Percentiles rank a stretch among this genome's conserved stretches.
These are phyloP conservation scores for Schizophyllum amplum DNA, from an alignment of 1,284 basidiomycete species.

Conservation along the genomic window DNA sequence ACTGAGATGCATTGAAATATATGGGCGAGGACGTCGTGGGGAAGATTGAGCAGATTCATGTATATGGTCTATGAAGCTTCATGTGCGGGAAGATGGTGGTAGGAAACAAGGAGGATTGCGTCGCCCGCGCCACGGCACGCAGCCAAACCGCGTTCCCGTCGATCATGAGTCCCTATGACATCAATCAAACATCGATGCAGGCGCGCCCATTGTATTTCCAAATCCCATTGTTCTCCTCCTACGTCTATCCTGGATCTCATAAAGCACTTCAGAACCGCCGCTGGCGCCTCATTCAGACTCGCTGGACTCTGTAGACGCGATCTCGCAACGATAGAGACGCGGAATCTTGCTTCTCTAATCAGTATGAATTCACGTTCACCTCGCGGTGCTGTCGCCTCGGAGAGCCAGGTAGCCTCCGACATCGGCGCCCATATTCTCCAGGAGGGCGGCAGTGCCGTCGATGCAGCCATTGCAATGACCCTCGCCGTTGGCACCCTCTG, in stretches of 20 bases:
- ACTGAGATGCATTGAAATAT: conserved; percentile 40
- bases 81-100: background rate
- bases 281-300: no score
- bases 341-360: no score
- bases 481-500: conserved; percentile 38
- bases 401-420: conserved; percentile 20
- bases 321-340: no score
- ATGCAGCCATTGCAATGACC: conserved; percentile 48
- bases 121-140: background rate
- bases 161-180: background rate
- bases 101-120: background rate
- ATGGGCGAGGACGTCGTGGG: conserved; percentile 51
- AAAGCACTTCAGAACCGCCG: background rate
- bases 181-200: no score
- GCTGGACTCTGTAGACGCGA: no score
- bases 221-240: background rate
- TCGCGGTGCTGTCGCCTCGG: conserved; percentile 20
- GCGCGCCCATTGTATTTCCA: background rate
- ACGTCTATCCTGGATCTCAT: background rate
- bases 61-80: background rate
- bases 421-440: conserved; percentile 40
- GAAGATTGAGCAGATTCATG: conserved; percentile 27
- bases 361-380: background rate
- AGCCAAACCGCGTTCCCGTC: no score
- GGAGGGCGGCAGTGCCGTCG: conserved; percentile 48